These are phyloP conservation scores for Phaffia australis DNA, from an alignment of 768 basidiomycete genomes.

Conservation along the genomic window DNA sequence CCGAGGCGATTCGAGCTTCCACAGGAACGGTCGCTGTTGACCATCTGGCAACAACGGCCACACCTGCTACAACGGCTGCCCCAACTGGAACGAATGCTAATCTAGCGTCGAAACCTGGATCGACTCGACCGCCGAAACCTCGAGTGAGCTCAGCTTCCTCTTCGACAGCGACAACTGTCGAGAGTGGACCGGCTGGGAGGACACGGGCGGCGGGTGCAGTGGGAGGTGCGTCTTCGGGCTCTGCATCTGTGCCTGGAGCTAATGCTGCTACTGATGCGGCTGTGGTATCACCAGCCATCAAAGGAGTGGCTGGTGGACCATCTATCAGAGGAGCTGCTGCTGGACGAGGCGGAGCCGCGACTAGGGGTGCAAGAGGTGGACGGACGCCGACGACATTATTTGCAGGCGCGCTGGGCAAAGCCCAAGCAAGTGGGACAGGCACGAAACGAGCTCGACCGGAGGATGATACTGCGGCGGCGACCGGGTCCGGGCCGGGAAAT, in stretches of 20 bases:
- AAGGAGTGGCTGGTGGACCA: not conserved
- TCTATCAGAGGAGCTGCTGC: slow-evolving; percentile 9
- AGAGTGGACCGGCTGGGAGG: slow-evolving; percentile 4
- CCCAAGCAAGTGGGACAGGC: not conserved
- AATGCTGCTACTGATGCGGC: not conserved
- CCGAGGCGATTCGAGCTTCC: not conserved
- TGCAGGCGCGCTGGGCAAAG: too few relatives aligned
- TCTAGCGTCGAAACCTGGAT: not conserved
- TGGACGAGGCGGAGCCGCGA: slow-evolving; percentile 8
- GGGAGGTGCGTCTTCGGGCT: too few relatives aligned
- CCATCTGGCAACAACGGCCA: too few relatives aligned
- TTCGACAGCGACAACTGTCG: slow-evolving; percentile 1
- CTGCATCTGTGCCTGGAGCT: slow-evolving; percentile 5
- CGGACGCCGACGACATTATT: not conserved
- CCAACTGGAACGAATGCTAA: not conserved
- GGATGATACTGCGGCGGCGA: not conserved
- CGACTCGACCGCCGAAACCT: not conserved
- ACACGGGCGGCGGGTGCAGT: not conserved
- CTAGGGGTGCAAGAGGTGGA: slow-evolving; percentile 2
- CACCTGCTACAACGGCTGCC: too few relatives aligned
- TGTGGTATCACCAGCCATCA: not conserved
- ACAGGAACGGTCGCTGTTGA: not conserved
- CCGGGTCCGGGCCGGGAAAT: not conserved
- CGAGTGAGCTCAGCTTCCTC: not conserved
- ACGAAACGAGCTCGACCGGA: not conserved